Evolutionary conservation across 2,329 filamentous ascomycete genomes (phyloP).

Genomic region (Penicillium hesseltinei): DNA sequence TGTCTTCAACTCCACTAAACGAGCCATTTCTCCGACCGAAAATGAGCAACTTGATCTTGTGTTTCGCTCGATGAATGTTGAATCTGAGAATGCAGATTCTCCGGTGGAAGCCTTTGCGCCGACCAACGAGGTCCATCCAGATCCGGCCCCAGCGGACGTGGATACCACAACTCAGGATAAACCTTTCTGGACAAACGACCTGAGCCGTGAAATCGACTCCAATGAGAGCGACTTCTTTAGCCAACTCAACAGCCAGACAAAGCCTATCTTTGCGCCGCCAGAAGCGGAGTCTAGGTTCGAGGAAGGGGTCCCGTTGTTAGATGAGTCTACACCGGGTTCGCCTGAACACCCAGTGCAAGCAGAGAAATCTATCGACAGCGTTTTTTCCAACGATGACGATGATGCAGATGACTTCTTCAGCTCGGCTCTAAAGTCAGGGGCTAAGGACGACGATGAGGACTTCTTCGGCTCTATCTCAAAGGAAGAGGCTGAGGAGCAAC

Average conservation of each 20-base stretch:
- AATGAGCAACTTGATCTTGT: background rate
- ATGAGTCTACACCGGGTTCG: slow-evolving; percentile 42
- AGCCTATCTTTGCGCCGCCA: slow-evolving; percentile 36
- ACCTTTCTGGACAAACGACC: slow-evolving; percentile 47
- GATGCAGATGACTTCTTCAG: slow-evolving; percentile 41
- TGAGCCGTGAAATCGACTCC: slow-evolving; percentile 49
- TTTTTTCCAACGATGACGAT: slow-evolving; percentile 41
- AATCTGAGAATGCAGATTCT: background rate
- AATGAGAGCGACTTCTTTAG: slow-evolving; percentile 61
- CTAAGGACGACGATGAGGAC: background rate
- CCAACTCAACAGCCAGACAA: slow-evolving; percentile 46
- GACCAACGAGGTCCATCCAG: slow-evolving; percentile 1
- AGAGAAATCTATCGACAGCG: slow-evolving; percentile 25
- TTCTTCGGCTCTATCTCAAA: slow-evolving; percentile 36
- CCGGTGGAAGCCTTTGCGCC: slow-evolving; percentile 1
- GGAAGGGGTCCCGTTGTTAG: slow-evolving; percentile 63
- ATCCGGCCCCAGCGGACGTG: slow-evolving; percentile 9
- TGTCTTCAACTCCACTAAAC: background rate
- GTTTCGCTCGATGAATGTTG: background rate
- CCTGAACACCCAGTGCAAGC: slow-evolving; percentile 27
- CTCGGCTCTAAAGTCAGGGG: slow-evolving; percentile 9
- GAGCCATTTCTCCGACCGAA: slow-evolving; percentile 3
- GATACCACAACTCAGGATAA: slow-evolving; percentile 16
- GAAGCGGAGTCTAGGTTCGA: slow-evolving; percentile 62
- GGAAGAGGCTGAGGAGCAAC: slow-evolving; percentile 13